Percentiles rank a stretch among this genome's conserved stretches.
These are phyloP conservation scores for Pseudocercospora crystallina DNA, from an alignment of 2,329 filamentous ascomycete genomes.

Conservation along the genomic window DNA sequence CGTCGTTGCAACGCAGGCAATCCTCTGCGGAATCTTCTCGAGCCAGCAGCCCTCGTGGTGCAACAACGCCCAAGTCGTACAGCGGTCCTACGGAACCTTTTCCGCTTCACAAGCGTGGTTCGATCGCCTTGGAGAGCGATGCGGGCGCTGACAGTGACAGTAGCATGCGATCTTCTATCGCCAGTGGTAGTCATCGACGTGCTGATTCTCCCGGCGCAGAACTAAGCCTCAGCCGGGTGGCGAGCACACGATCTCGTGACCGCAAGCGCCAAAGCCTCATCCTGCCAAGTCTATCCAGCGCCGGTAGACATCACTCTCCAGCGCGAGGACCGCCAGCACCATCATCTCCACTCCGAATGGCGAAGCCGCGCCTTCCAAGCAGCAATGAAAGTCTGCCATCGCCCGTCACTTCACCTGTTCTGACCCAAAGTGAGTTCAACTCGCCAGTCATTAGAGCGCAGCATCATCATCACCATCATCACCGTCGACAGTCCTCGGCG, in stretches of 20 bases:
- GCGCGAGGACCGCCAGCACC: constrained; percentile 71
- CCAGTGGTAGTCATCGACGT: constrained; percentile 57
- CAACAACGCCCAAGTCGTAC: constrained; percentile 85
- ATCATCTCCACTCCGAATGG: constrained; percentile 74
- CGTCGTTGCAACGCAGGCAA: constrained; percentile 48
- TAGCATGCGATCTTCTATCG: constrained; percentile 77
- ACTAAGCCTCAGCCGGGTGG: constrained; percentile 70
- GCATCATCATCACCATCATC: constrained; percentile 58
- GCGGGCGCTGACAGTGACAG: constrained; percentile 80
- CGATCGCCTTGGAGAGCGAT: constrained; percentile 81
- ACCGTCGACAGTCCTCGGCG: constrained; percentile 87
- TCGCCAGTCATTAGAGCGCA: constrained; percentile 64
- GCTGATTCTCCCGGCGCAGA: constrained; percentile 92
- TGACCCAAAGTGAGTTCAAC: constrained; percentile 77
- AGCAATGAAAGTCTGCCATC: constrained; percentile 69
- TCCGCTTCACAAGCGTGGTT: constrained; percentile 68
- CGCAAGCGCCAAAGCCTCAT: constrained; percentile 85
- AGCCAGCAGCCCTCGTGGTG: constrained; percentile 81
- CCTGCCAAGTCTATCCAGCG: constrained; percentile 64
- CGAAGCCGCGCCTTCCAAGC: constrained; percentile 71
- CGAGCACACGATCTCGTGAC: constrained; percentile 67
- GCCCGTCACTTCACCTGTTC: constrained; percentile 84
- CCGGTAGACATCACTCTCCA: constrained; percentile 86
- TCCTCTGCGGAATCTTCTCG: constrained; percentile 73
- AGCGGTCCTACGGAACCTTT: constrained; percentile 56